Conservation (phyloP, 2,329 filamentous ascomycete genomes). For the Ambrosiella beaveri region DNA sequence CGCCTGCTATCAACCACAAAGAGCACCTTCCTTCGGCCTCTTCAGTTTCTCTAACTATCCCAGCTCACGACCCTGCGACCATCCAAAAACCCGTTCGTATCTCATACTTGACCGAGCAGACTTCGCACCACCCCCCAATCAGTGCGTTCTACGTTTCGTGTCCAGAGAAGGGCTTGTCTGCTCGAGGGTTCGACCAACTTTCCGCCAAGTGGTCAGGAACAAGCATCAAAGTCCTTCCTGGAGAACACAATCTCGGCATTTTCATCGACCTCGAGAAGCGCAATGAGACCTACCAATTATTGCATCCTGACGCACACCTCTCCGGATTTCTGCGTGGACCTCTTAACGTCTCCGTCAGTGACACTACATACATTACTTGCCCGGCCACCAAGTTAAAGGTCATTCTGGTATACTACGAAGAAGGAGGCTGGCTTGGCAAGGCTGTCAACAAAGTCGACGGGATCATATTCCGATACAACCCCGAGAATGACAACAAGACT, state of each 20-base stretch:
- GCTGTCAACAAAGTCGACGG: conserved; percentile 84
- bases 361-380: conserved; percentile 77
- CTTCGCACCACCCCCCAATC: conserved; percentile 91
- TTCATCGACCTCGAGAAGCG: conserved; percentile 73
- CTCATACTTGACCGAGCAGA: conserved; percentile 93
- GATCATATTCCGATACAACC: conserved; percentile 78
- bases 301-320: conserved; percentile 82
- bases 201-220: conserved; percentile 96
- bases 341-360: conserved; percentile 79
- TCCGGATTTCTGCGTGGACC: conserved; percentile 75
- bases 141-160: conserved; percentile 92
- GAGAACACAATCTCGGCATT: conserved; percentile 87
- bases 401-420: conserved; percentile 83
- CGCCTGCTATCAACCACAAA: conserved; percentile 43
- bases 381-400: conserved; percentile 80
- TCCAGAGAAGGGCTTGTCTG: conserved; percentile 73
- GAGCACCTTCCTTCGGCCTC: conserved; percentile 29
- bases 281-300: conserved; percentile 86
- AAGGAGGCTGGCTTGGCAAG: conserved; percentile 73
- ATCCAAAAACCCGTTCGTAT: conserved; percentile 47
- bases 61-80: conserved; percentile 27
- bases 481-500: conserved; percentile 63
- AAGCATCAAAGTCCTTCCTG: conserved; percentile 76
- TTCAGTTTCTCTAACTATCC: conserved; percentile 33
- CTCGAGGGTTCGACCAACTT: conserved; percentile 86